Conservation (phyloP, 305 asterid species). For the Galium porrigens region DNA sequence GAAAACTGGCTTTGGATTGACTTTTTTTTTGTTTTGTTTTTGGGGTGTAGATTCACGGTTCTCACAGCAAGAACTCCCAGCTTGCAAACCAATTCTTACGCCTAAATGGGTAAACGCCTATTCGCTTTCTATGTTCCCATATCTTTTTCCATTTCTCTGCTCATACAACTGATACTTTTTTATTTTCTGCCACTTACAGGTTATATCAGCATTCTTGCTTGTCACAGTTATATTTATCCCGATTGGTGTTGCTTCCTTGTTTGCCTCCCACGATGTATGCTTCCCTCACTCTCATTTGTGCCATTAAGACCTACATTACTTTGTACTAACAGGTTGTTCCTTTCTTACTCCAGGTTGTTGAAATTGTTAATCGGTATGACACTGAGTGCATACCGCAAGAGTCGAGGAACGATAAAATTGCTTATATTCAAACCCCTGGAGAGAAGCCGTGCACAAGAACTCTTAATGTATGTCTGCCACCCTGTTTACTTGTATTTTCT, state of each 20-base stretch:
- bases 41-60: conserved; percentile 62
- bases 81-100: conserved; percentile 88
- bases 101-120: conserved; percentile 66
- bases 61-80: conserved; percentile 92
- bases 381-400: conserved; percentile 45
- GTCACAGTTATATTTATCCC: conserved; percentile 68
- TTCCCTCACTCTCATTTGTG: conserved; percentile 1
- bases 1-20: not conserved
- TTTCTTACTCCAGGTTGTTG: conserved; percentile 48
- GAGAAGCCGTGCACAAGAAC: conserved; percentile 49
- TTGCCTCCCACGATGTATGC: conserved; percentile 71
- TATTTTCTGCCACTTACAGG: conserved; percentile 31
- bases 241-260: conserved; percentile 65
- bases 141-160: not conserved
- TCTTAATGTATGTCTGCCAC: conserved; percentile 33
- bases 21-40: conserved; percentile 10
- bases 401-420: conserved; percentile 37
- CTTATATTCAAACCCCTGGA: conserved; percentile 39
- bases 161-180: not conserved
- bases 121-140: not conserved
- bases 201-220: conserved; percentile 67
- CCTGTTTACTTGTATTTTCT: not conserved
- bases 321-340: conserved; percentile 15
- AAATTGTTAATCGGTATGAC: conserved; percentile 70
- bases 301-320: not conserved